A percentile compares a stretch with the other conserved stretches of the same genome.
These are phyloP conservation scores for Nephelium lappaceum DNA, from an alignment of 345 rosid genomes.

Conservation along the genomic window DNA sequence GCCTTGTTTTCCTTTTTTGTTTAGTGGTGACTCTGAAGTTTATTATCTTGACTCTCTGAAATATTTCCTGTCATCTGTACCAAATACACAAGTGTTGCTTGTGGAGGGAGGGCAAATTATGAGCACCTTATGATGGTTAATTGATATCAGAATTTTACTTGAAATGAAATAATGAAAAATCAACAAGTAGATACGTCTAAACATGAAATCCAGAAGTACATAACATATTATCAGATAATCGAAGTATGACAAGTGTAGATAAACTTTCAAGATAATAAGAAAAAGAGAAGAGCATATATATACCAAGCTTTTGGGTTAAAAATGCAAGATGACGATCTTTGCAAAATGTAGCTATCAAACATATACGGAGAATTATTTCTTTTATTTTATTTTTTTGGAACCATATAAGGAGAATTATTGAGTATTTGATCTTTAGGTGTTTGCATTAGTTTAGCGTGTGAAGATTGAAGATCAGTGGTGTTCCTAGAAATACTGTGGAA, in stretches of 20 bases:
- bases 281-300: not conserved
- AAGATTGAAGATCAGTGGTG: conserved; percentile 5
- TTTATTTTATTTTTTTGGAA: too few species aligned
- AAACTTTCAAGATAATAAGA: not conserved
- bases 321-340: not conserved
- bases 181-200: not conserved
- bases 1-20: not conserved
- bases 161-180: not conserved
- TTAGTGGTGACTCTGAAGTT: not conserved
- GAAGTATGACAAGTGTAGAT: not conserved
- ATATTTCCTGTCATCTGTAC: not conserved
- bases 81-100: not conserved
- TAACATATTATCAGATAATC: not conserved
- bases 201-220: not conserved
- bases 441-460: not conserved
- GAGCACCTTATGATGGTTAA: not conserved
- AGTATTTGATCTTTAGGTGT: not conserved
- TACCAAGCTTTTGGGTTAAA: not conserved
- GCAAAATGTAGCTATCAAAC: not conserved
- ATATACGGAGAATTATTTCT: not conserved
- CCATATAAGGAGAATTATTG: not conserved
- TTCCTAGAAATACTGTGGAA: conserved; percentile 11
- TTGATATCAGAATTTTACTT: not conserved
- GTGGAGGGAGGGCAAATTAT: not conserved
- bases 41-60: not conserved